phyloP scores from a whole-genome alignment of 2,329 filamentous ascomycete genomes.

The Coleophoma cylindrospora region DNA sequence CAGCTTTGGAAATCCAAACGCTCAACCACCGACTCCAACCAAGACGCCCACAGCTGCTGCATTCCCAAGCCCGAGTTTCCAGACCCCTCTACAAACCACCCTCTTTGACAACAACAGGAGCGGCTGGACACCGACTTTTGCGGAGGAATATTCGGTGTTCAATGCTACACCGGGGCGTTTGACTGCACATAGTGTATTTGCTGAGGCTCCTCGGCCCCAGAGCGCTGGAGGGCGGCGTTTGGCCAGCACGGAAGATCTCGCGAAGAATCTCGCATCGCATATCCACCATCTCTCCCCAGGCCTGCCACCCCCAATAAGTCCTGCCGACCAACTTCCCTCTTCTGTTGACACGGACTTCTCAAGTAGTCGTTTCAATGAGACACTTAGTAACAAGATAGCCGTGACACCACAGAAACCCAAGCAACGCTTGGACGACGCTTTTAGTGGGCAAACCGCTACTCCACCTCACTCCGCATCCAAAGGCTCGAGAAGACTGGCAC shows the following conservation, averaged over 20 bases:
- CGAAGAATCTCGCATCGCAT: slow-evolving; percentile 53
- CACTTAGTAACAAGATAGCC: slow-evolving; percentile 12
- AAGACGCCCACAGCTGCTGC: slow-evolving; percentile 49
- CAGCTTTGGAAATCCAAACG: slow-evolving; percentile 61
- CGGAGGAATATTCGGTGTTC: slow-evolving; percentile 62
- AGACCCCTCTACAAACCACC: slow-evolving; percentile 47
- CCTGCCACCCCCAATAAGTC: slow-evolving; percentile 53
- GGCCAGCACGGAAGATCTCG: slow-evolving; percentile 41
- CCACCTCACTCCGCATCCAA: slow-evolving; percentile 55
- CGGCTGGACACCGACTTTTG: slow-evolving; percentile 57
- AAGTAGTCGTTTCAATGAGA: slow-evolving; percentile 20
- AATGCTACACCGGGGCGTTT: slow-evolving; percentile 58
- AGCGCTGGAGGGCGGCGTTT: slow-evolving; percentile 39
- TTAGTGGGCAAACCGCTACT: slow-evolving; percentile 46
- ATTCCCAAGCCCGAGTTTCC: slow-evolving; percentile 50
- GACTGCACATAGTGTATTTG: slow-evolving; percentile 23
- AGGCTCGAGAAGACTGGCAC: slow-evolving; percentile 48
- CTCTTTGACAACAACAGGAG: slow-evolving; percentile 42
- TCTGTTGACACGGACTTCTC: slow-evolving; percentile 41
- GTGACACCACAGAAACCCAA: slow-evolving; percentile 34
- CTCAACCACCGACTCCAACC: slow-evolving; percentile 54
- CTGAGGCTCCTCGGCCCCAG: slow-evolving; percentile 17
- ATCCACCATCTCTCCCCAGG: slow-evolving; percentile 54
- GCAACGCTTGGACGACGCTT: slow-evolving; percentile 27
- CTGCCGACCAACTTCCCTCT: slow-evolving; percentile 51